A percentile compares a stretch with the other conserved stretches of the same genome.
Evolutionary conservation across 2,329 filamentous ascomycete genomes (phyloP).

Genomic region (Sporothrix brunneoviolacea): DNA sequence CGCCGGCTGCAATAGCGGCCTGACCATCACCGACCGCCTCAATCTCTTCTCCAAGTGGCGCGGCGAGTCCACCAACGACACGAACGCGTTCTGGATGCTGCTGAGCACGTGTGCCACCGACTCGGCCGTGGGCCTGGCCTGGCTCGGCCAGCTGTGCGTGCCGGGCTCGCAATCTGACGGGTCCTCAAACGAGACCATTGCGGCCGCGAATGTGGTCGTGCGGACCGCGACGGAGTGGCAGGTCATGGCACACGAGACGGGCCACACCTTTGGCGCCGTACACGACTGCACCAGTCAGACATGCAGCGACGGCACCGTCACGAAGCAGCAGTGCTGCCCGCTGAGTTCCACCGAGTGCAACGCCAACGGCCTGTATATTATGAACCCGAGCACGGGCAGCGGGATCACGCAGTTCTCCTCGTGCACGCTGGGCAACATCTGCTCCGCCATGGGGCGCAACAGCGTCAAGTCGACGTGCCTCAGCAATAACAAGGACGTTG

Average conservation of each 20-base stretch:
- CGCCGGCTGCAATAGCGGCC: constrained; percentile 56
- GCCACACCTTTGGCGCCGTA: constrained; percentile 91
- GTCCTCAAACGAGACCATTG: constrained; percentile 59
- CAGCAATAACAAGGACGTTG: constrained; percentile 76
- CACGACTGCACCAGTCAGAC: constrained; percentile 76
- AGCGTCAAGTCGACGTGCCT: constrained; percentile 72
- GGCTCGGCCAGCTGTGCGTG: constrained; percentile 82
- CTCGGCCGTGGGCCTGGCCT: constrained; percentile 82
- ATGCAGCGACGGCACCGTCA: constrained; percentile 55
- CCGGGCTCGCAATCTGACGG: constrained; percentile 48
- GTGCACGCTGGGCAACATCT: constrained; percentile 90
- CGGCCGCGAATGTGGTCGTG: constrained; percentile 84
- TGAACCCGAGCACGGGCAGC: constrained; percentile 82
- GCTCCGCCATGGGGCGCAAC: constrained; percentile 71
- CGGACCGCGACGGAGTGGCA: constrained; percentile 84
- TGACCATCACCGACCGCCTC: constrained; percentile 68
- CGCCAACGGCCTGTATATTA: constrained; percentile 75
- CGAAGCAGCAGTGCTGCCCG: constrained; percentile 66
- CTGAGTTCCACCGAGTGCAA: constrained; percentile 61
- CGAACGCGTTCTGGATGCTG: constrained; percentile 89
- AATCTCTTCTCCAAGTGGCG: constrained; percentile 88
- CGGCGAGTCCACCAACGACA: constrained; percentile 61
- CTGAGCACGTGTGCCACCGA: constrained; percentile 76
- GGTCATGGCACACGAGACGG: constrained; percentile 88
- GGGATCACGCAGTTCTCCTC: constrained; percentile 75